Evolutionary conservation across 257 asterid species (phyloP).

Genomic region (Paraleonurus japonicus): DNA sequence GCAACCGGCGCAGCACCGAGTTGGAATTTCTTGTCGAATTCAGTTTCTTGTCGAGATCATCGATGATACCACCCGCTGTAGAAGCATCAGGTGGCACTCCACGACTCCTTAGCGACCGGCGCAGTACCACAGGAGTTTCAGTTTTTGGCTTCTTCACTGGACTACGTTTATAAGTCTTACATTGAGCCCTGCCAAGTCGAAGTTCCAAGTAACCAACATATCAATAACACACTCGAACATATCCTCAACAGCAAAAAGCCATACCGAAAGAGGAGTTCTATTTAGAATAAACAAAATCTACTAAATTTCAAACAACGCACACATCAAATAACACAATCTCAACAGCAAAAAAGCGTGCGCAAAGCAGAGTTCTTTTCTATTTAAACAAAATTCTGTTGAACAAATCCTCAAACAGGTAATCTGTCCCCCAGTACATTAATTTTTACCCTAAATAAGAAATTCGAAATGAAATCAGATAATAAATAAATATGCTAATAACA

Average conservation of each 20-base stretch:
- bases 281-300: neutral
- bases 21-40: constrained; percentile 29
- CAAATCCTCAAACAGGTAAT: constrained; percentile 20
- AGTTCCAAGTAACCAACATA: neutral
- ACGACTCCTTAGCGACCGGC: constrained; percentile 85
- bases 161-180: constrained; percentile 56
- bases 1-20: constrained; percentile 79
- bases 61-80: constrained; percentile 54
- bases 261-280: neutral
- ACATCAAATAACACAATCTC: neutral
- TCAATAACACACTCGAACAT: neutral
- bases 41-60: constrained; percentile 42
- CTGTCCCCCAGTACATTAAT: neutral
- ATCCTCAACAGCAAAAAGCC: neutral
- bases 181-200: constrained; percentile 46
- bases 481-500: neutral
- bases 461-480: neutral
- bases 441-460: neutral
- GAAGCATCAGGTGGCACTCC: constrained; percentile 78
- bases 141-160: constrained; percentile 58
- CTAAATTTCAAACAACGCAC: constrained; percentile 6
- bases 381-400: neutral
- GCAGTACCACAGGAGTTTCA: constrained; percentile 63
- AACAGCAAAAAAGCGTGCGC: neutral
- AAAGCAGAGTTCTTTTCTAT: neutral